Percentiles rank a stretch among this genome's conserved stretches.
Evolutionary conservation across 306 rosid genomes (phyloP).

Genomic region (Crotalaria pallida): DNA sequence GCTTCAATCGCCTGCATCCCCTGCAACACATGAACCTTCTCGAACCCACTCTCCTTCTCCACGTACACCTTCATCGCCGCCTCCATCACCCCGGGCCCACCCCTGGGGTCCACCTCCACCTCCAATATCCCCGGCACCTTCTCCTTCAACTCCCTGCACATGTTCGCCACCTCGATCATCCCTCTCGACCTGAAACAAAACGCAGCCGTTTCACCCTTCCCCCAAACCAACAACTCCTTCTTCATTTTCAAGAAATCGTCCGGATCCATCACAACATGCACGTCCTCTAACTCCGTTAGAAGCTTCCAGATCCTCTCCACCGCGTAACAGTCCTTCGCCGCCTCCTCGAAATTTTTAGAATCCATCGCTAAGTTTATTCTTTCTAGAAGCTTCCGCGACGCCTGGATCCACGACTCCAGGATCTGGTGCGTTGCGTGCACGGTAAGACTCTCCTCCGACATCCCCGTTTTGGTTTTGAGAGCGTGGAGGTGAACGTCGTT

Average conservation of each 20-base stretch:
- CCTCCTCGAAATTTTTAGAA: constrained; percentile 28
- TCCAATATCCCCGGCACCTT: constrained; percentile 62
- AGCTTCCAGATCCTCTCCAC: constrained; percentile 89
- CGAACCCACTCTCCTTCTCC: constrained; percentile 27
- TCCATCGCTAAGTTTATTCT: constrained; percentile 36
- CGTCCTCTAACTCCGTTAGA: constrained; percentile 59
- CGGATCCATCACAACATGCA: constrained; percentile 80
- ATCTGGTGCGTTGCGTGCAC: constrained; percentile 76
- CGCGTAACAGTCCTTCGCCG: constrained; percentile 51
- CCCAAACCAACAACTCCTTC: constrained; percentile 37
- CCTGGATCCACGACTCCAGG: constrained; percentile 63
- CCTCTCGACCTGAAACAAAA: constrained; percentile 70
- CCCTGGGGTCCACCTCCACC: constrained; percentile 78
- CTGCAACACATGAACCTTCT: constrained; percentile 63
- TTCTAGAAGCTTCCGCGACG: constrained; percentile 43
- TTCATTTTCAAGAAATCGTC: constrained; percentile 67
- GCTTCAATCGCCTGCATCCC: constrained; percentile 70
- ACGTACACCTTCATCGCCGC: constrained; percentile 80
- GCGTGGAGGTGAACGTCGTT: constrained; percentile 53
- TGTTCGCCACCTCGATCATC: constrained; percentile 53
- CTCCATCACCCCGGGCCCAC: constrained; percentile 88
- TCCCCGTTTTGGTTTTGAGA: constrained; percentile 23
- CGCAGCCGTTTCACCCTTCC: constrained; percentile 50
- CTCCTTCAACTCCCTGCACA: constrained; percentile 66
- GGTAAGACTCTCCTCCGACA: constrained; percentile 56